Evolutionary conservation across 1,139 yeast genomes (phyloP), one percentile per base, ranked within the genome.

Genomic region (Sugiyamaella castrensis): DNA sequence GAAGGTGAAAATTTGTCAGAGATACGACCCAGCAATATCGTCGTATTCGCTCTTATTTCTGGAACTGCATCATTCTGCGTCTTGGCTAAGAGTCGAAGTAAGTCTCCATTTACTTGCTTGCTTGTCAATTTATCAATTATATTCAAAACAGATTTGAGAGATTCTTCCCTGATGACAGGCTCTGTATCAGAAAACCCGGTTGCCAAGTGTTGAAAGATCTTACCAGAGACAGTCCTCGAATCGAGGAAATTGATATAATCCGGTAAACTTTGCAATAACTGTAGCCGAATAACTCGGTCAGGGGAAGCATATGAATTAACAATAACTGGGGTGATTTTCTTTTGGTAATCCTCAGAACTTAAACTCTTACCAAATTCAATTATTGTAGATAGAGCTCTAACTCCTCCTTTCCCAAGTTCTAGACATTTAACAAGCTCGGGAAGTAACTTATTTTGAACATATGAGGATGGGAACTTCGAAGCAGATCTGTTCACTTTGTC

Each of bases 161-260:
- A 87, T 37, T 84, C 87, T 57, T 87, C 89, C 53, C 98, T 74
- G 42, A 92, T 80, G 33, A 84, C 76, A 8, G 84, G 80, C 63
- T 88, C 91, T 0, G 95, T 80, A 64, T 92, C 98, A 34, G 83
- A 81, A 60, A 92, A 84, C 0, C 98, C 98, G 16, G 84, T 80
- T 10, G 84, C 71, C 57, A 87, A 73, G 43, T 76, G 76, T 10
- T 80, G 79, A 65, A 87, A 88, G 2, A 92, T 75, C 58, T 79
- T 81, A 60, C 77, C 82, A 54, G 86, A 85, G 6, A 89, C 77
- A 40, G 84, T 87, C 44, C 81, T 81, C 37, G 50, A 50, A 4
- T 80, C 73, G 27, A 88, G 67, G 39, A 69, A 68, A 1, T 71
- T 71, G 36, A 80, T 73, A 57, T 78, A 82, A 15, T 72, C 69